These are phyloP conservation scores for Comarum palustre DNA, from an alignment of 306 rosid genomes.

Conservation along the genomic window DNA sequence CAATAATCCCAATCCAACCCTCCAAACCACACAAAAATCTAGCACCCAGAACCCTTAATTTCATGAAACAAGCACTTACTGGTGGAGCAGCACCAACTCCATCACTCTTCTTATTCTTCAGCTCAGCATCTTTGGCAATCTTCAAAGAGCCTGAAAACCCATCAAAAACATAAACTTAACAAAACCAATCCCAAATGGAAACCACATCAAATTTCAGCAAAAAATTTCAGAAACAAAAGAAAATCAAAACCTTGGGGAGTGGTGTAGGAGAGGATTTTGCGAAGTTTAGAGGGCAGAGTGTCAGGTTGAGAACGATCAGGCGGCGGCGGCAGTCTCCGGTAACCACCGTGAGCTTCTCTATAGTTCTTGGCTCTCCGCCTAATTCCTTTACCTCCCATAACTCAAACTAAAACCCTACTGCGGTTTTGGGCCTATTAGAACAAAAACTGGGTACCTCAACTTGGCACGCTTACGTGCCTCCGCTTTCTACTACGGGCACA, in stretches of 20 bases:
- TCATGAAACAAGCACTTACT: constrained; percentile 21
- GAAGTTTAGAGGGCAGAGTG: constrained; percentile 70
- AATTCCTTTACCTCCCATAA: constrained; percentile 71
- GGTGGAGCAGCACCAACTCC: constrained; percentile 23
- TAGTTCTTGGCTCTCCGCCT: constrained; percentile 82
- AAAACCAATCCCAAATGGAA: background rate
- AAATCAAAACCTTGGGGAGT: constrained; percentile 32
- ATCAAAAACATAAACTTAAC: background rate
- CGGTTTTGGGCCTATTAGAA: background rate
- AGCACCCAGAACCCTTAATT: background rate
- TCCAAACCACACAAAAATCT: background rate
- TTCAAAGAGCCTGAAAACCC: constrained; percentile 39
- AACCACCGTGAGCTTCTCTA: constrained; percentile 75
- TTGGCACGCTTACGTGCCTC: background rate
- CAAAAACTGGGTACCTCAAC: background rate
- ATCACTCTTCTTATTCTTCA: constrained; percentile 29
- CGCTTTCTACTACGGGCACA: no score
- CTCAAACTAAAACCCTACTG: constrained; percentile 14
- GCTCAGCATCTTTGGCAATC: constrained; percentile 20
- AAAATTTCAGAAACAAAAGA: background rate
- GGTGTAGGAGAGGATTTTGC: constrained; percentile 55
- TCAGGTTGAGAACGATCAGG: constrained; percentile 58
- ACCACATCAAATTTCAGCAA: background rate
- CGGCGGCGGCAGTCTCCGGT: constrained; percentile 74
- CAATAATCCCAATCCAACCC: background rate